A percentile compares a stretch with the other conserved stretches of the same genome.
These are phyloP conservation scores for Paracoccidioides brasiliensis DNA, from an alignment of 2,329 filamentous ascomycete genomes.

Conservation along the genomic window DNA sequence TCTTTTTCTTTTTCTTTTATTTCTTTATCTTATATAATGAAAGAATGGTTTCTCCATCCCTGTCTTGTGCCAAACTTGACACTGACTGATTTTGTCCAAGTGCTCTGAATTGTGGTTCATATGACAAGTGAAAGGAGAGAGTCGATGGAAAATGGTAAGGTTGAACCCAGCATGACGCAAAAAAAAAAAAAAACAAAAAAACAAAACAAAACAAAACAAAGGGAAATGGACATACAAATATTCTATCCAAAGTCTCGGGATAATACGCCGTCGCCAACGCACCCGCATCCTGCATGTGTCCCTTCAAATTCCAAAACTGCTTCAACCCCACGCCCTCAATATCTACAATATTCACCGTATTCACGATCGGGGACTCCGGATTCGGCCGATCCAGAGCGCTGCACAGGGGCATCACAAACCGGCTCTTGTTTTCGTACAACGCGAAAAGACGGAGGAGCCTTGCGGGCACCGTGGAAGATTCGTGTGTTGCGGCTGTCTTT, in stretches of 20 bases:
- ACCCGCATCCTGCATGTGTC: constrained; percentile 86
- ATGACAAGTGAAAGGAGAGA: too few relatives aligned
- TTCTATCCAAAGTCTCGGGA: constrained; percentile 80
- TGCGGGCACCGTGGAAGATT: constrained; percentile 43
- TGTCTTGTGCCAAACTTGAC: too few relatives aligned
- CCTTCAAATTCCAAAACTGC: constrained; percentile 92
- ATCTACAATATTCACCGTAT: constrained; percentile 91
- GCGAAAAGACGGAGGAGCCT: constrained; percentile 80
- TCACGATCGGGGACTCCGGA: constrained; percentile 72
- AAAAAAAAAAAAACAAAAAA: neutral
- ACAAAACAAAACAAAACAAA: neutral
- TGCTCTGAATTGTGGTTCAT: too few relatives aligned
- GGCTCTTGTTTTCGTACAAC: constrained; percentile 81
- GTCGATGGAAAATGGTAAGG: neutral
- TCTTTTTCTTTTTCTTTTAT: neutral
- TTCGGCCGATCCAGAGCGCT: constrained; percentile 58
- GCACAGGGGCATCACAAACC: constrained; percentile 76
- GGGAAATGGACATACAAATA: constrained; percentile 41
- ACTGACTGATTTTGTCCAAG: too few relatives aligned
- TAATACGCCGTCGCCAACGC: constrained; percentile 85
- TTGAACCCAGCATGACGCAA: too few relatives aligned
- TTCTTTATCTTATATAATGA: too few relatives aligned
- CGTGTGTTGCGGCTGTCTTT: constrained; percentile 46
- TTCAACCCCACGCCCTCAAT: constrained; percentile 76
- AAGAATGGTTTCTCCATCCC: too few relatives aligned